These are phyloP conservation scores for Gossypium trilobum DNA, from an alignment of 441 rosid species.

Conservation along the genomic window DNA sequence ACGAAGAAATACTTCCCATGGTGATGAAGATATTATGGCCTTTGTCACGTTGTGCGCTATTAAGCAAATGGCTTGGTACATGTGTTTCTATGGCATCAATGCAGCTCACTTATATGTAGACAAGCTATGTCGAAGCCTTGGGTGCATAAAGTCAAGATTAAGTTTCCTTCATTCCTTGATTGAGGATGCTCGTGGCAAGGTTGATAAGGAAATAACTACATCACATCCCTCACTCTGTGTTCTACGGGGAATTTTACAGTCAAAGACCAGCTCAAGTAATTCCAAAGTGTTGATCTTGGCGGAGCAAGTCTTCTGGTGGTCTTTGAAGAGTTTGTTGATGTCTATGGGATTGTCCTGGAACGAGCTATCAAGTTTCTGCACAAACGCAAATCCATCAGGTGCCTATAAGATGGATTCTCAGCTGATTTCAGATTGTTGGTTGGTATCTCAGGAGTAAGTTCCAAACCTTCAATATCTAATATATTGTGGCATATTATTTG, in stretches of 20 bases:
- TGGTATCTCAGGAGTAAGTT: slow-evolving; percentile 47
- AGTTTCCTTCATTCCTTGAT: slow-evolving; percentile 33
- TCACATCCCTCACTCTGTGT: slow-evolving; percentile 44
- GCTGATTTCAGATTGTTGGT: slow-evolving; percentile 37
- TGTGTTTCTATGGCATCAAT: slow-evolving; percentile 49
- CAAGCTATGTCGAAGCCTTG: slow-evolving; percentile 35
- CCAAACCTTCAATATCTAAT: background rate
- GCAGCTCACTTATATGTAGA: slow-evolving; percentile 35
- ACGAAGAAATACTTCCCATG: slow-evolving; percentile 19
- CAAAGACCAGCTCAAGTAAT: slow-evolving; percentile 22
- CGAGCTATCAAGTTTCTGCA: slow-evolving; percentile 24
- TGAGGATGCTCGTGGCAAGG: slow-evolving; percentile 25
- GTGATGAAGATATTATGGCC: slow-evolving; percentile 34
- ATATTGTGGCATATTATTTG: slow-evolving; percentile 5
- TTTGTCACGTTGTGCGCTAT: slow-evolving; percentile 39
- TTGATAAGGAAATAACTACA: slow-evolving; percentile 29
- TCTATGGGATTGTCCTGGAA: slow-evolving; percentile 40
- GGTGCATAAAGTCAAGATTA: slow-evolving; percentile 35
- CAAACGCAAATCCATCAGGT: slow-evolving; percentile 24
- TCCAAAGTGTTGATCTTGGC: slow-evolving; percentile 39
- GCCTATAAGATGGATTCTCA: slow-evolving; percentile 20
- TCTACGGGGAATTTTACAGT: slow-evolving; percentile 37
- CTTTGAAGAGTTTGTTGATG: slow-evolving; percentile 36
- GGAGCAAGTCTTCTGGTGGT: slow-evolving; percentile 43
- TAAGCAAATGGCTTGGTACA: slow-evolving; percentile 52